A percentile compares a stretch with the other conserved stretches of the same genome.
phyloP scores from a whole-genome alignment of 2,329 filamentous ascomycete genomes.

The Fusarium decemcellulare region DNA sequence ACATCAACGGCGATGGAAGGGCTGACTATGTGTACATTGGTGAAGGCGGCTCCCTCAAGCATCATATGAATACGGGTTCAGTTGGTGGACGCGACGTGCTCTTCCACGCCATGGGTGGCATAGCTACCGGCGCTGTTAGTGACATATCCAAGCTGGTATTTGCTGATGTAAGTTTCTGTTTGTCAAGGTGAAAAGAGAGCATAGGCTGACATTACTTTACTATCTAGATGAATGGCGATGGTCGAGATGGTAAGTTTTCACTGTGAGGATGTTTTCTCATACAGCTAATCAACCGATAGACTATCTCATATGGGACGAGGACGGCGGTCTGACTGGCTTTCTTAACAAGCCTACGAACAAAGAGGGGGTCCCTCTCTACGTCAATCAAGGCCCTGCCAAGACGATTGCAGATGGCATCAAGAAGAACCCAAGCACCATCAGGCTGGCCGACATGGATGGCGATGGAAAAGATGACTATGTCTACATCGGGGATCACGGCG shows the following conservation, averaged over 20 bases:
- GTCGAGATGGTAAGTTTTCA: constrained; percentile 12
- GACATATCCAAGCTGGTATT: constrained; percentile 12
- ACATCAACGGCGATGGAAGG: constrained; percentile 46
- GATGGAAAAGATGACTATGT: constrained; percentile 30
- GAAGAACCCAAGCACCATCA: constrained; percentile 22
- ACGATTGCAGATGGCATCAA: constrained; percentile 20
- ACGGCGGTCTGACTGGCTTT: constrained; percentile 15
- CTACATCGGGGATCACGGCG: constrained; percentile 20
- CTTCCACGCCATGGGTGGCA: constrained; percentile 10
- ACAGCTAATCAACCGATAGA: neutral
- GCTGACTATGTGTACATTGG: constrained; percentile 46
- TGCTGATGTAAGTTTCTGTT: constrained; percentile 15
- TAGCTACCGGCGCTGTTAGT: neutral
- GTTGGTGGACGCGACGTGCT: neutral
- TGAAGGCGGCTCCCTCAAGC: constrained; percentile 33
- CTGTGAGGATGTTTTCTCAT: too few relatives aligned
- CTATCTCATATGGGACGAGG: constrained; percentile 29
- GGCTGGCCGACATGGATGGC: constrained; percentile 40
- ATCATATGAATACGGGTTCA: constrained; percentile 38
- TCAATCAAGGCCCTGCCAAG: constrained; percentile 8
- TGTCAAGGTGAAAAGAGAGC: neutral
- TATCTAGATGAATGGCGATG: constrained; percentile 23
- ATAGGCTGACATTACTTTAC: neutral
- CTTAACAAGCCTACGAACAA: constrained; percentile 17
- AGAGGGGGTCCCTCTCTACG: constrained; percentile 15